Conservation (phyloP, 176 grass and related monocot genomes). For the Miscanthus lutarioriparius region DNA sequence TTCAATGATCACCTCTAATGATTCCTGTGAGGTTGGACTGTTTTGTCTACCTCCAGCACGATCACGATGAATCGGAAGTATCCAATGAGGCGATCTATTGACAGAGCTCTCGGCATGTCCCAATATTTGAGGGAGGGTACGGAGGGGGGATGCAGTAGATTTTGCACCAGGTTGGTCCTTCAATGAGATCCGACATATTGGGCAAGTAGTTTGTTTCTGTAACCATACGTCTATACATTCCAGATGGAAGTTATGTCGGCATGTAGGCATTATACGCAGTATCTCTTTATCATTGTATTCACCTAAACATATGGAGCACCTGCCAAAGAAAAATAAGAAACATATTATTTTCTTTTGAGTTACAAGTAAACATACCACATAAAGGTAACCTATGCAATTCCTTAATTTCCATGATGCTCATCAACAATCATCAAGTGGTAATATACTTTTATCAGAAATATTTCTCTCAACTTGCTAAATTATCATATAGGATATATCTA, state of each 20-base stretch:
- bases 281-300: conserved; percentile 90
- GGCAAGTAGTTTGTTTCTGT: conserved; percentile 84
- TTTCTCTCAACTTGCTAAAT: neutral
- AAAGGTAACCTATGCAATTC: neutral
- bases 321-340: conserved; percentile 35
- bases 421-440: neutral
- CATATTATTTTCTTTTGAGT: neutral
- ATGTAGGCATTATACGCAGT: conserved; percentile 84
- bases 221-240: conserved; percentile 91
- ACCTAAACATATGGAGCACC: conserved; percentile 96
- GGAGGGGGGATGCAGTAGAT: conserved; percentile 41
- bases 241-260: conserved; percentile 82
- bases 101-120: conserved; percentile 38
- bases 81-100: conserved; percentile 55
- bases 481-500: neutral
- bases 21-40: conserved; percentile 43
- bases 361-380: neutral
- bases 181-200: conserved; percentile 83
- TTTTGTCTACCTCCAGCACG: conserved; percentile 46
- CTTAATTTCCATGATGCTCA: neutral
- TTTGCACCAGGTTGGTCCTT: conserved; percentile 57
- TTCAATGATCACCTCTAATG: conserved; percentile 54
- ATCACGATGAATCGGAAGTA: conserved; percentile 54
- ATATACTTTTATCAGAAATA: neutral
- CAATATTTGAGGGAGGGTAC: conserved; percentile 38